These are phyloP conservation scores for Colletotrichum aenigma DNA, from an alignment of 2,329 filamentous ascomycete species.

Conservation along the genomic window DNA sequence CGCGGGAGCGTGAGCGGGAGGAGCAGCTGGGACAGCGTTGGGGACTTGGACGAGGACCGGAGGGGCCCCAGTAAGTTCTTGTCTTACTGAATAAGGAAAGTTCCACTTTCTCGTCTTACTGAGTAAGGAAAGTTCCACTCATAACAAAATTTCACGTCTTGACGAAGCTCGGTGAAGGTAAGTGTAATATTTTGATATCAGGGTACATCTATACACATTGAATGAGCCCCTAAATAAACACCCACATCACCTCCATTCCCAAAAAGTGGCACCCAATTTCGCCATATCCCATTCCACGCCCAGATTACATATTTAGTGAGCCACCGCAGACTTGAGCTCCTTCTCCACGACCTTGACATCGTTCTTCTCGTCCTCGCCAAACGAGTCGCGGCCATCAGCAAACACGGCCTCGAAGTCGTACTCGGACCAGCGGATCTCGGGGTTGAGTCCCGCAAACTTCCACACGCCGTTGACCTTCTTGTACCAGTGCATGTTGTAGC, in stretches of 20 bases:
- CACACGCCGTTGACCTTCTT: constrained; percentile 61
- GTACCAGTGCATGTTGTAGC: constrained; percentile 62
- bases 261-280: not conserved
- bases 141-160: not conserved
- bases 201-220: not conserved
- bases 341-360: constrained; percentile 9
- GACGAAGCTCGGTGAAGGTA: not conserved
- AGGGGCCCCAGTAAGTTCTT: accelerated
- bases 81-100: accelerated
- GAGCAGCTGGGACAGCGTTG: not conserved
- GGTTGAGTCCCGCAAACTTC: constrained; percentile 64
- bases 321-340: constrained; percentile 4
- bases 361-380: not conserved
- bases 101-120: not conserved
- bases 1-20: not conserved
- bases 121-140: not conserved
- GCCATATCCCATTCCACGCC: not conserved
- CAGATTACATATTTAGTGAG: not conserved
- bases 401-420: constrained; percentile 64
- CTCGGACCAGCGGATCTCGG: constrained; percentile 62
- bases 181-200: not conserved
- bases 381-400: constrained; percentile 18
- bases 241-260: not conserved
- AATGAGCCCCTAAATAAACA: not conserved
- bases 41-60: not conserved